These are phyloP conservation scores for Cystobasidium sp. DNA, from an alignment of 1,284 basidiomycete species.

Conservation along the genomic window DNA sequence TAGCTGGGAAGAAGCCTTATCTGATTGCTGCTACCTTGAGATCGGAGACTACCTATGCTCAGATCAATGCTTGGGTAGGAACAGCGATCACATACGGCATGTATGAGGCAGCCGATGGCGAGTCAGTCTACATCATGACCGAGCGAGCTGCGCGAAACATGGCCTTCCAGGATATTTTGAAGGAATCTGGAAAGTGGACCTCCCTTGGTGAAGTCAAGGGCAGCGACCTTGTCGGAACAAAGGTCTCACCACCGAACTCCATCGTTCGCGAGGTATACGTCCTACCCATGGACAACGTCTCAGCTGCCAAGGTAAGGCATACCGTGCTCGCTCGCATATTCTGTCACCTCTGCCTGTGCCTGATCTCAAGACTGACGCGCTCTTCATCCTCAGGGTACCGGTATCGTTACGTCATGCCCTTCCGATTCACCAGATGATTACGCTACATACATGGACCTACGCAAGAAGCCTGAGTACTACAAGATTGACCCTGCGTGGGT, in stretches of 20 bases:
- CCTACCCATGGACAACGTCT: slow-evolving; percentile 95
- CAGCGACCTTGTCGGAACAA: slow-evolving; percentile 80
- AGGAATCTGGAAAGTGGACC: slow-evolving; percentile 70
- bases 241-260: slow-evolving; percentile 84
- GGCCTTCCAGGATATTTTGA: slow-evolving; percentile 87
- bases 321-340: not conserved
- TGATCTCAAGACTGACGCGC: not conserved
- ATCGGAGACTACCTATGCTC: slow-evolving; percentile 98
- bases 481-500: slow-evolving; percentile 91
- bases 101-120: slow-evolving; percentile 79
- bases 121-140: slow-evolving; percentile 83
- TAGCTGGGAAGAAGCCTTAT: slow-evolving; percentile 79
- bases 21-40: slow-evolving; percentile 94
- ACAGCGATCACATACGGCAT: slow-evolving; percentile 89
- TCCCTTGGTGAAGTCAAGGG: slow-evolving; percentile 80
- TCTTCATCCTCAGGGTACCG: slow-evolving; percentile 73
- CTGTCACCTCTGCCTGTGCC: too few relatives aligned
- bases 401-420: slow-evolving; percentile 96
- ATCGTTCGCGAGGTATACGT: slow-evolving; percentile 88
- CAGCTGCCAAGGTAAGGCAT: slow-evolving; percentile 77
- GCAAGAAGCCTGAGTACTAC: slow-evolving; percentile 97
- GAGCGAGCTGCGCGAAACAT: slow-evolving; percentile 92
- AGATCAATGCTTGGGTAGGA: slow-evolving; percentile 98
- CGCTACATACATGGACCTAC: slow-evolving; percentile 84
- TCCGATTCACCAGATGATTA: slow-evolving; percentile 99